Conservation (phyloP, 768 basidiomycete genomes). For the Gloeostereum incarnatum region DNA sequence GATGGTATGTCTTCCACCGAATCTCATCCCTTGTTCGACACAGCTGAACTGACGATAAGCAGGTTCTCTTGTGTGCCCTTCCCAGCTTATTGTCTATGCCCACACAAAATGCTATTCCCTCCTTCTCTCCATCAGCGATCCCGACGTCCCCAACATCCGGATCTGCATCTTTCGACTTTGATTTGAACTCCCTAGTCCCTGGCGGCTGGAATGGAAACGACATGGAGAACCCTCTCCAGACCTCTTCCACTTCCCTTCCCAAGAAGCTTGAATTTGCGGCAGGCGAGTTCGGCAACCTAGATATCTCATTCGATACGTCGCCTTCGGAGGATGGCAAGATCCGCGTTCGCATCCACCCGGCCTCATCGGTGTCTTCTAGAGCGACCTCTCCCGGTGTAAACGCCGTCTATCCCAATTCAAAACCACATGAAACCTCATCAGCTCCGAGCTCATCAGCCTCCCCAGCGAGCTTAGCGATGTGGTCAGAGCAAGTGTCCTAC, state of each 20-base stretch:
- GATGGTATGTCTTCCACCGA: conserved; percentile 43
- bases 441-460: conserved; percentile 8
- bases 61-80: conserved; percentile 73
- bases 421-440: conserved; percentile 15
- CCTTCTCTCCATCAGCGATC: conserved; percentile 50
- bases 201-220: conserved; percentile 11
- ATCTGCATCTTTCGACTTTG: conserved; percentile 22
- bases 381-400: conserved; percentile 22
- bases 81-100: conserved; percentile 67
- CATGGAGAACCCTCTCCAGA: conserved; percentile 25
- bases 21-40: conserved; percentile 2
- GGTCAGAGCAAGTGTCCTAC: conserved; percentile 14
- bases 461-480: conserved; percentile 14
- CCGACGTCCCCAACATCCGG: conserved; percentile 36
- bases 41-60: conserved; percentile 16
- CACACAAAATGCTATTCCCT: conserved; percentile 42
- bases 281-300: conserved; percentile 44
- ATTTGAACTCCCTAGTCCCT: conserved; percentile 37
- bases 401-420: conserved; percentile 15
- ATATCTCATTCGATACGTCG: conserved; percentile 66
- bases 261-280: conserved; percentile 54
- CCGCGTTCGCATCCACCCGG: conserved; percentile 63
- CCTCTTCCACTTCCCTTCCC: conserved; percentile 19
- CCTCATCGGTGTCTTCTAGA: conserved; percentile 34
- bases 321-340: conserved; percentile 61